These are phyloP conservation scores for Lyophyllum atratum DNA, from an alignment of 768 basidiomycete species.

Conservation along the genomic window DNA sequence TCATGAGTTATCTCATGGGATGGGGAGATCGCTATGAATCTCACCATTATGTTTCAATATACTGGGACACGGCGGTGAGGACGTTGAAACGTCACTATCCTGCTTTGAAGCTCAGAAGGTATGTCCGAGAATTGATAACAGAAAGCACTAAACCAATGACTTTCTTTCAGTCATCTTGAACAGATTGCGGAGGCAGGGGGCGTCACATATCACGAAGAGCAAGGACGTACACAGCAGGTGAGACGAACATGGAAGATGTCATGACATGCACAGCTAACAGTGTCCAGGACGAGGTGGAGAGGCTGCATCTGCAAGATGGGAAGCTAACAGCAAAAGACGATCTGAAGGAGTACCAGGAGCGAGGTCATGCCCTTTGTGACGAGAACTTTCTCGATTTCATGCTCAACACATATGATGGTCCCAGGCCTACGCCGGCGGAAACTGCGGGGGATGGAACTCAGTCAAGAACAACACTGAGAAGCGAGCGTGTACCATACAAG, in stretches of 20 bases:
- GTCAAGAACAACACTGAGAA: conserved; percentile 10
- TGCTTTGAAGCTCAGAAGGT: background rate
- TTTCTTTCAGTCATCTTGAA: too few relatives aligned
- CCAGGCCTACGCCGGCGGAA: background rate
- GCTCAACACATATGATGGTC: conserved; percentile 24
- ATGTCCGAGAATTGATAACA: too few relatives aligned
- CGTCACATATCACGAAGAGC: too few relatives aligned
- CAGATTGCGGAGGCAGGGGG: too few relatives aligned
- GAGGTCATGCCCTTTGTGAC: conserved; percentile 13
- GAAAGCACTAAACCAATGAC: too few relatives aligned
- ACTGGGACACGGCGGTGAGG: conserved; percentile 25
- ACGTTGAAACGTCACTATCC: conserved; percentile 17
- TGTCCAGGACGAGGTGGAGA: too few relatives aligned
- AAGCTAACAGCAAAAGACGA: conserved; percentile 16
- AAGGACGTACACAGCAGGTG: too few relatives aligned
- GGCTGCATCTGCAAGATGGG: background rate
- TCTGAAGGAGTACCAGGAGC: conserved; percentile 18
- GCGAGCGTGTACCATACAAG: conserved; percentile 20
- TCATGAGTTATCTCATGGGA: conserved; percentile 42
- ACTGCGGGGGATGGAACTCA: too few relatives aligned
- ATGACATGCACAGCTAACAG: too few relatives aligned
- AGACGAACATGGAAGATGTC: too few relatives aligned
- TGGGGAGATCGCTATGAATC: conserved; percentile 40
- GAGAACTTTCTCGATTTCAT: conserved; percentile 16
- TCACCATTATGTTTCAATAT: conserved; percentile 35